Percentiles rank a stretch among this genome's conserved stretches.
Conservation (phyloP, 257 asterid species). For the Gynochthodes officinalis region DNA sequence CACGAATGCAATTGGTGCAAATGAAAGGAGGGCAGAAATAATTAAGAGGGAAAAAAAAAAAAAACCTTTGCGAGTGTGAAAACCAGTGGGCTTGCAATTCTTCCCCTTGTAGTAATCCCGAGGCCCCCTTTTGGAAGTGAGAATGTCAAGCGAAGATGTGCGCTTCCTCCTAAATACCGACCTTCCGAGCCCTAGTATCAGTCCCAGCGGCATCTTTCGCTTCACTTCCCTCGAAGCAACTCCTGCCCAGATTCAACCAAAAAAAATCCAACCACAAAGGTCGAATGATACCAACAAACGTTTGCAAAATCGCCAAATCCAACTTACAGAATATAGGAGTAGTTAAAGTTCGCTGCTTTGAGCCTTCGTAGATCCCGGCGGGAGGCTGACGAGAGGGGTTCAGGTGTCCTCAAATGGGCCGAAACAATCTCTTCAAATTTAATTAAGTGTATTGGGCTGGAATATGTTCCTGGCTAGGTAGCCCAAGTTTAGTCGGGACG, state of each 20-base stretch:
- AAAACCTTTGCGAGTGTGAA: constrained; percentile 89
- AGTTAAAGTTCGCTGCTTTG: no score
- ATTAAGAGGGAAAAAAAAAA: not conserved
- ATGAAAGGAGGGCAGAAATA: not conserved
- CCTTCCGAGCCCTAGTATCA: constrained; percentile 67
- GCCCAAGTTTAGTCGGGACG: no score
- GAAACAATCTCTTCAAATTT: no score
- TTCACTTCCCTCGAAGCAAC: no score
- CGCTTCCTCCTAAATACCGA: constrained; percentile 65
- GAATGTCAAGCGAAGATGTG: constrained; percentile 69
- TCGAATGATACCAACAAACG: not conserved
- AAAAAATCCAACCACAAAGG: not conserved
- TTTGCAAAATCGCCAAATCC: no score
- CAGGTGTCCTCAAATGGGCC: no score
- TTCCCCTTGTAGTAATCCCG: constrained; percentile 80
- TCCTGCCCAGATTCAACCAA: no score
- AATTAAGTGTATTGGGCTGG: no score
- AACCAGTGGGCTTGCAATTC: constrained; percentile 89
- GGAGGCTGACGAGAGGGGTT: no score
- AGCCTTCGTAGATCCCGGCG: no score
- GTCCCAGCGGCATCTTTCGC: constrained; percentile 58
- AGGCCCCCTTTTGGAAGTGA: constrained; percentile 64
- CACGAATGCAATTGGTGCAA: not conserved
- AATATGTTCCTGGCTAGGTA: no score
- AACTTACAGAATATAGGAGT: no score